These are phyloP conservation scores for Diaporthe velutina DNA, from an alignment of 2,329 filamentous ascomycete genomes.

Conservation along the genomic window DNA sequence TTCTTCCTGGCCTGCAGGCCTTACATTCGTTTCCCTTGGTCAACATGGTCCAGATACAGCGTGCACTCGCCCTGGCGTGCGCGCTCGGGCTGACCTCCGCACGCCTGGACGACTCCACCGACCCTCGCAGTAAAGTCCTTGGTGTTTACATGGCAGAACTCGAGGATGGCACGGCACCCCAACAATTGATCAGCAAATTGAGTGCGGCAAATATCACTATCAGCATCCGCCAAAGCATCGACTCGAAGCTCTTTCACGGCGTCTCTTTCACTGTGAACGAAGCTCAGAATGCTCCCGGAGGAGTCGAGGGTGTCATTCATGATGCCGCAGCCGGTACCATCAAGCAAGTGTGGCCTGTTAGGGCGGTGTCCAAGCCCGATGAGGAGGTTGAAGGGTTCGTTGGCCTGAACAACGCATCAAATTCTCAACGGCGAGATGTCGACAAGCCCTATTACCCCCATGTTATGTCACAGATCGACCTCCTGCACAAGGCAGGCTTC, in stretches of 20 bases:
- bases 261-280: not conserved
- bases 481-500: constrained; percentile 14
- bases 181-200: not conserved
- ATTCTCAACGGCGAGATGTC: not conserved
- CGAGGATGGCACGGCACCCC: not conserved
- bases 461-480: not conserved
- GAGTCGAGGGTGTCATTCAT: not conserved
- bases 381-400: not conserved
- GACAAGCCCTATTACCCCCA: not conserved
- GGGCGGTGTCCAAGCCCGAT: not conserved
- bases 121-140: not conserved
- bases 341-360: not conserved
- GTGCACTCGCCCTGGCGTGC: not conserved
- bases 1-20: not conserved
- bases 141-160: constrained; percentile 15
- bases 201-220: not conserved
- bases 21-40: not conserved
- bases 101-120: not conserved
- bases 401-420: not conserved
- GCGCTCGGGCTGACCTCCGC: not conserved
- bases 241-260: constrained; percentile 1
- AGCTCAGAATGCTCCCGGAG: not conserved
- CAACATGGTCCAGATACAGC: not conserved
- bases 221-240: not conserved
- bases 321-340: not conserved